Percentiles rank a stretch among this genome's conserved stretches.
These are phyloP conservation scores for Metschnikowia cubensis DNA, from an alignment of 805 yeast species.

Conservation along the genomic window DNA sequence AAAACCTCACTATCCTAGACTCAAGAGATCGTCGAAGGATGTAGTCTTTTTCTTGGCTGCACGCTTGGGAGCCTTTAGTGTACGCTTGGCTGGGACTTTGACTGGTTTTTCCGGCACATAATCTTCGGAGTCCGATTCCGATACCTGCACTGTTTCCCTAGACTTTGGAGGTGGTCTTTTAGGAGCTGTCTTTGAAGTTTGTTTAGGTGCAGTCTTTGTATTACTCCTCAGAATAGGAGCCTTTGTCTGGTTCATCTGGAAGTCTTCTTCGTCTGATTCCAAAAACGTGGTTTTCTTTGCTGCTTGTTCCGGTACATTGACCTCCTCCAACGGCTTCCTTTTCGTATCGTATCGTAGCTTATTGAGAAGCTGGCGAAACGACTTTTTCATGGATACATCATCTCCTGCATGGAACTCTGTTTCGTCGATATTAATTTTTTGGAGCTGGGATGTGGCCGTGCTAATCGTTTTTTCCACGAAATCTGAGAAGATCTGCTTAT, in stretches of 20 bases:
- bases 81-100: background rate
- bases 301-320: background rate
- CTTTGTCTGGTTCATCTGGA: background rate
- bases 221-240: no score
- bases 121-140: conserved; percentile 1
- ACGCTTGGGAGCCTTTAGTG: background rate
- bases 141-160: background rate
- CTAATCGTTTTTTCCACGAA: conserved; percentile 55
- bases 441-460: conserved; percentile 48
- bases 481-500: conserved; percentile 63
- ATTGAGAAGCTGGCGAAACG: conserved; percentile 16
- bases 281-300: background rate
- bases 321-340: conserved; percentile 7
- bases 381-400: conserved; percentile 16
- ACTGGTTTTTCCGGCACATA: background rate
- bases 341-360: conserved; percentile 14
- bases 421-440: conserved; percentile 40
- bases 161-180: background rate
- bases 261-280: conserved; percentile 2
- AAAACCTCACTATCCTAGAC: conserved; percentile 8
- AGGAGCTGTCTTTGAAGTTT: background rate
- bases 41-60: conserved; percentile 5
- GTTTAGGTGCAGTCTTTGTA: no score
- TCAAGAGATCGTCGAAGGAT: conserved; percentile 14
- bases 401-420: conserved; percentile 32